Conservation (phyloP, 768 basidiomycete genomes). For the Cystofilobasidium bisporidii region DNA sequence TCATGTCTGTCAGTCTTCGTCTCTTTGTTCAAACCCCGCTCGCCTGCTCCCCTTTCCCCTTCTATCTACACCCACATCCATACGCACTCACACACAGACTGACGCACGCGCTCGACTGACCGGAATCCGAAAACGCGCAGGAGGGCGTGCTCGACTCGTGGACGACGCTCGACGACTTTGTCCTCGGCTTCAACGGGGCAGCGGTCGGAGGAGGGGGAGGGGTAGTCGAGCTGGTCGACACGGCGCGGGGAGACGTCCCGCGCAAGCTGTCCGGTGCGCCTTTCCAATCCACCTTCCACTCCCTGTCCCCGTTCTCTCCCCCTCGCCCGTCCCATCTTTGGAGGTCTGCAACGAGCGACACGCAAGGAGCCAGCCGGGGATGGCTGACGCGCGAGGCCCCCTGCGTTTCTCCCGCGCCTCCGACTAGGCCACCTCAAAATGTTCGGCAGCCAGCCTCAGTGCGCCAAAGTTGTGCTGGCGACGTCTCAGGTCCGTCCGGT, state of each 20-base stretch:
- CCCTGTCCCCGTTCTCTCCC: not conserved
- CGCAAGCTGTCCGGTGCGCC: not conserved
- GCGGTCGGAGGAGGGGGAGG: not conserved
- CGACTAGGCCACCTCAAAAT: not conserved
- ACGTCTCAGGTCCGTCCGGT: not conserved
- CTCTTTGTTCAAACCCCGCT: no score
- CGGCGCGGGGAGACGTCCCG: not conserved
- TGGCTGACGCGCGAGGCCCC: no score
- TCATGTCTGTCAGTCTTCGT: not conserved
- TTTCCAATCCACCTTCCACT: not conserved
- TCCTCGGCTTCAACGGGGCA: not conserved
- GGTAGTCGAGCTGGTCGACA: not conserved
- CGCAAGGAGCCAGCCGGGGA: no score
- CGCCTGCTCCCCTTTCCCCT: no score
- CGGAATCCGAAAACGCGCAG: no score
- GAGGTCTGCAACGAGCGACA: not conserved
- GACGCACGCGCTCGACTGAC: no score
- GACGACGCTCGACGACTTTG: constrained; percentile 5
- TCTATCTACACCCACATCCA: no score
- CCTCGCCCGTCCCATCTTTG: not conserved
- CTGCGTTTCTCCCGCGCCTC: no score
- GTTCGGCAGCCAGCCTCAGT: not conserved
- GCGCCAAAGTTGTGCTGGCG: not conserved
- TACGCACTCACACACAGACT: no score
- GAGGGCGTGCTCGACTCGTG: not conserved